These are phyloP conservation scores for Umbilicus rupestris DNA, from an alignment of 164 flowering plant genomes.

Conservation along the genomic window DNA sequence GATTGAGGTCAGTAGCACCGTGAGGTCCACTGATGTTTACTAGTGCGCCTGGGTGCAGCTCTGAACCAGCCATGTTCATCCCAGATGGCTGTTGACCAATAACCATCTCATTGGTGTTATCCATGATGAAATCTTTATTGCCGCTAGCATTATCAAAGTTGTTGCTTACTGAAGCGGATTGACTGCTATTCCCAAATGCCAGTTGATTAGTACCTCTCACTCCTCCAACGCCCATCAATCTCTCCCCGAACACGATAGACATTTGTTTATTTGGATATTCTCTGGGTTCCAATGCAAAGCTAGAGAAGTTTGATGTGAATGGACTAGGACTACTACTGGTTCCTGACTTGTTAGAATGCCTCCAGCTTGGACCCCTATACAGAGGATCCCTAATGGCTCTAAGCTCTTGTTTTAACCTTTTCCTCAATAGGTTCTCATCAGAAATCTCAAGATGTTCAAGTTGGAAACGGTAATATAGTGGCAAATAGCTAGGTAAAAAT, in stretches of 20 bases:
- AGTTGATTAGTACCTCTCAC: not conserved
- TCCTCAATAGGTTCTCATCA: slow-evolving; percentile 2
- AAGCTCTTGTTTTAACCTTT: not conserved
- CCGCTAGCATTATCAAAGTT: not conserved
- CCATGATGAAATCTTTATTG: no score
- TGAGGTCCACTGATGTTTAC: not conserved
- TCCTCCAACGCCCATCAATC: not conserved
- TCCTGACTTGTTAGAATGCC: not conserved
- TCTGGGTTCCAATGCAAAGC: not conserved
- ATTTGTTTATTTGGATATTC: not conserved
- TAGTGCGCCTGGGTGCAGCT: not conserved
- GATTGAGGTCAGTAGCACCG: not conserved
- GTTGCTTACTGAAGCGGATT: not conserved
- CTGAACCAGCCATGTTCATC: not conserved
- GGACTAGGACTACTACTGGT: not conserved
- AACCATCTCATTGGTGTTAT: not conserved
- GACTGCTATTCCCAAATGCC: not conserved
- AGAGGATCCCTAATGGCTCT: slow-evolving; percentile 5
- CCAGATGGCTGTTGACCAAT: not conserved
- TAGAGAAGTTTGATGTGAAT: not conserved
- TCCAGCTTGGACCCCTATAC: not conserved
- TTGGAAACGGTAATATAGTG: not conserved
- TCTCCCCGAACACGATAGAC: not conserved
- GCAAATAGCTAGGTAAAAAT: slow-evolving; percentile 14
- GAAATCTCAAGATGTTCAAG: not conserved